Percentiles rank a stretch among this genome's conserved stretches.
Evolutionary conservation across 805 yeast genomes (phyloP).

Genomic region (Wickerhamiella kurtzmanii): DNA sequence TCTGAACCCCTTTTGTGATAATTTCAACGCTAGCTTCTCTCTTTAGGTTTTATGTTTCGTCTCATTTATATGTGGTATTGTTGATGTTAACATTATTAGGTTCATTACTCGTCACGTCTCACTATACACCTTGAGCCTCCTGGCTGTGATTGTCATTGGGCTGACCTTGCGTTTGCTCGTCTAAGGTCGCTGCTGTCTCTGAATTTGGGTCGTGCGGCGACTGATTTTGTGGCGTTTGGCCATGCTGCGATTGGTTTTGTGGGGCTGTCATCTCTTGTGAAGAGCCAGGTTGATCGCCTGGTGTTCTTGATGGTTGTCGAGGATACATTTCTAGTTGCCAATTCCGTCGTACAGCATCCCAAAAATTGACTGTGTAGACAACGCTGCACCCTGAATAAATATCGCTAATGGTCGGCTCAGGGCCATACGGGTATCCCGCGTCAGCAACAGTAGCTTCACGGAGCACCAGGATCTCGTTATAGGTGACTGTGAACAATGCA

Average conservation of each 20-base stretch:
- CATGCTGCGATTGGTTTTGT: too few species aligned
- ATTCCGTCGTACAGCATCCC: not conserved
- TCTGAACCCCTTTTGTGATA: too few species aligned
- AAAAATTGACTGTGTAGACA: conserved; percentile 1
- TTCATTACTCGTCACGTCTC: too few species aligned
- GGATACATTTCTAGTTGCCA: not conserved
- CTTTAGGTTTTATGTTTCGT: too few species aligned
- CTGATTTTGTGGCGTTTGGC: too few species aligned
- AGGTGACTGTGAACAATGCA: not conserved
- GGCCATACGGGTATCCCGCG: not conserved
- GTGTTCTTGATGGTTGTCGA: not conserved
- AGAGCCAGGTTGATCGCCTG: not conserved
- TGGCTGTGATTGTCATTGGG: too few species aligned
- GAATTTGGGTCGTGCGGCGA: too few species aligned
- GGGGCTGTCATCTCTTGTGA: not conserved
- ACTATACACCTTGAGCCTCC: too few species aligned
- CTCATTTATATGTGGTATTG: too few species aligned
- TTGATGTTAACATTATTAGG: too few species aligned
- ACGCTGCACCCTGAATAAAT: not conserved
- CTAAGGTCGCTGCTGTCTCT: too few species aligned
- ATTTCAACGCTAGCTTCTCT: not conserved
- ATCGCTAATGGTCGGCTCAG: not conserved
- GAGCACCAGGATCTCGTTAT: not conserved
- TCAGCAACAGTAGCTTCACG: not conserved
- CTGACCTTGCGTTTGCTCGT: too few species aligned